phyloP scores from a whole-genome alignment of 176 grass and related monocot genomes.

The Carex pumila region DNA sequence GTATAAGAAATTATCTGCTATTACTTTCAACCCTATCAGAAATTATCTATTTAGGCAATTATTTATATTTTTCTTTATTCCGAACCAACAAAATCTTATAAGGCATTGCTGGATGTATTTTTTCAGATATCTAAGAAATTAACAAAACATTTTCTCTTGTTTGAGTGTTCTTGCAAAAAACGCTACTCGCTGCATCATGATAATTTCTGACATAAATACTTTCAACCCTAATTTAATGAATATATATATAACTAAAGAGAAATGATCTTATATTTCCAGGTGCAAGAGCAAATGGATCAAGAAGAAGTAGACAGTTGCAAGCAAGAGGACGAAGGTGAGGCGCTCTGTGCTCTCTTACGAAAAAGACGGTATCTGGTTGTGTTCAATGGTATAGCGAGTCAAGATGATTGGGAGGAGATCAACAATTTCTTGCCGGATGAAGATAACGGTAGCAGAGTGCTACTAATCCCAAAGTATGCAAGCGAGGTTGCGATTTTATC shows the following conservation, averaged over 20 bases:
- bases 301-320: neutral
- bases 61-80: no score
- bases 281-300: neutral
- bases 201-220: neutral
- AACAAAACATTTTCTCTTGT: no score
- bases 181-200: neutral
- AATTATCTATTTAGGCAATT: no score
- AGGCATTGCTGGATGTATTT: no score
- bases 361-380: neutral
- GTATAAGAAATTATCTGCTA: neutral
- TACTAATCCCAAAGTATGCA: constrained; percentile 3
- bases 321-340: neutral
- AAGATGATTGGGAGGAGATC: neutral
- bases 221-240: neutral
- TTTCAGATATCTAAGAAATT: no score
- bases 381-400: neutral
- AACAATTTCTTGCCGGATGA: neutral
- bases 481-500: neutral
- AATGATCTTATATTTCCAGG: neutral
- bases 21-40: neutral
- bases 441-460: constrained; percentile 21
- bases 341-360: neutral
- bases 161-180: no score
- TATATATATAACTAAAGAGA: neutral
- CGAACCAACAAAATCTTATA: no score